phyloP scores from a whole-genome alignment of 1,284 basidiomycete genomes.

The Boletellus sp. region DNA sequence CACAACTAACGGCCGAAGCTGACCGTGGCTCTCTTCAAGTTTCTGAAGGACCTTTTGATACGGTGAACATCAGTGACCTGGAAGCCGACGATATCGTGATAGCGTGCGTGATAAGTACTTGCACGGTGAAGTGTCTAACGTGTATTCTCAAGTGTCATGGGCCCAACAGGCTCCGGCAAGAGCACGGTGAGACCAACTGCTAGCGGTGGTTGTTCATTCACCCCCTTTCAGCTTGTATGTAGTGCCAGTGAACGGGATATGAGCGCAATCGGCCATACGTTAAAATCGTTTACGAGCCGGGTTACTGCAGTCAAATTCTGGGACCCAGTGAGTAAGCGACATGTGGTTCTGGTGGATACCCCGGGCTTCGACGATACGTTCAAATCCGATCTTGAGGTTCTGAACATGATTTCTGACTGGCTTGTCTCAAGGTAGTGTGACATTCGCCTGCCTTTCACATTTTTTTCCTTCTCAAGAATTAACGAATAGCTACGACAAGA shows the following conservation, averaged over 20 bases:
- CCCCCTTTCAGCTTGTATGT: conserved; percentile 23
- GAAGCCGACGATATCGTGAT: conserved; percentile 16
- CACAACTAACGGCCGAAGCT: too few relatives aligned
- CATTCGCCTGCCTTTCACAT: too few relatives aligned
- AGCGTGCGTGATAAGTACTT: conserved; percentile 16
- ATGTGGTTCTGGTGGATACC: conserved; percentile 20
- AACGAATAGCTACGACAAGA: conserved; percentile 31
- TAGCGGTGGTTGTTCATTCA: background rate
- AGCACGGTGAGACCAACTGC: conserved; percentile 15
- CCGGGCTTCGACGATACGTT: conserved; percentile 19
- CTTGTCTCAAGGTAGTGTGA: conserved; percentile 6
- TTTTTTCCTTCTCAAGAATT: too few relatives aligned
- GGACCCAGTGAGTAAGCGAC: background rate
- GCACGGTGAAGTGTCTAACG: background rate
- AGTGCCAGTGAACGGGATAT: conserved; percentile 10
- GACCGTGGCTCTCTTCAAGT: background rate
- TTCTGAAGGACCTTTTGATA: background rate
- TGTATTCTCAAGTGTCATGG: conserved; percentile 18
- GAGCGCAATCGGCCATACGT: conserved; percentile 11
- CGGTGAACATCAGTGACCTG: background rate
- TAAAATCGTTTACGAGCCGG: conserved; percentile 14
- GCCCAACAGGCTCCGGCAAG: conserved; percentile 25
- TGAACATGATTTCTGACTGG: conserved; percentile 25
- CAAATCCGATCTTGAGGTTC: conserved; percentile 21
- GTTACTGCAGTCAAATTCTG: conserved; percentile 11